Evolutionary conservation across 148 eudicot genomes (phyloP).

Genomic region (Spergularia bocconei): DNA sequence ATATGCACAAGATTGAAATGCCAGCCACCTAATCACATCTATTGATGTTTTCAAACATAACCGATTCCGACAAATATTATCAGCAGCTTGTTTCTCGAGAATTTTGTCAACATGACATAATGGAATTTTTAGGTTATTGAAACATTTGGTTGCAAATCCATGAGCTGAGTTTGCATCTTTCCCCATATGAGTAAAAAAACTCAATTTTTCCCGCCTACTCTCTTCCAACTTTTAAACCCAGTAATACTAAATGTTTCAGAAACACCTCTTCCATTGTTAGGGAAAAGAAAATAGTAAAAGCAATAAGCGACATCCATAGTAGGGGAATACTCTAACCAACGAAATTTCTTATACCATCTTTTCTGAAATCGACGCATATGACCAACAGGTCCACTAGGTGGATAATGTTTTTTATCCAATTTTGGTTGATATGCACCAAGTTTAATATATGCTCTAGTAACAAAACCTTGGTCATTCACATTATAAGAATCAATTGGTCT

Average conservation of each 20-base stretch:
- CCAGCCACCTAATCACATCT: not conserved
- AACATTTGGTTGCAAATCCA: not conserved
- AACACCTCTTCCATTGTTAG: not conserved
- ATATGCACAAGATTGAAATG: slow-evolving; percentile 12
- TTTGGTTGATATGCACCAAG: too few species aligned
- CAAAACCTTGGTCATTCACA: too few species aligned
- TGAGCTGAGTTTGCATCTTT: not conserved
- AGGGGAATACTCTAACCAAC: slow-evolving; percentile 18
- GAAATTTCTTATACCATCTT: slow-evolving; percentile 5
- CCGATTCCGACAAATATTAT: not conserved
- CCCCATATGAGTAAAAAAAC: not conserved
- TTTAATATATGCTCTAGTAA: too few species aligned
- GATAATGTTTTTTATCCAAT: too few species aligned
- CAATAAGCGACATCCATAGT: slow-evolving; percentile 12
- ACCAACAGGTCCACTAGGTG: too few species aligned
- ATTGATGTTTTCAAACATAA: slow-evolving; percentile 3
- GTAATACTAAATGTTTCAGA: not conserved
- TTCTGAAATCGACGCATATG: not conserved
- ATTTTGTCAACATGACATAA: not conserved
- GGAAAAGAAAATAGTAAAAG: slow-evolving; percentile 8
- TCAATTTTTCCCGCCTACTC: not conserved
- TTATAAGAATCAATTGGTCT: too few species aligned
- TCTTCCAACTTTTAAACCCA: not conserved
- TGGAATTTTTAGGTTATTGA: not conserved
- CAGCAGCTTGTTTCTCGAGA: not conserved